Evolutionary conservation across 192 early-diverging fungal genomes (phyloP).

Genomic region (Lunasporangiospora selenospora): DNA sequence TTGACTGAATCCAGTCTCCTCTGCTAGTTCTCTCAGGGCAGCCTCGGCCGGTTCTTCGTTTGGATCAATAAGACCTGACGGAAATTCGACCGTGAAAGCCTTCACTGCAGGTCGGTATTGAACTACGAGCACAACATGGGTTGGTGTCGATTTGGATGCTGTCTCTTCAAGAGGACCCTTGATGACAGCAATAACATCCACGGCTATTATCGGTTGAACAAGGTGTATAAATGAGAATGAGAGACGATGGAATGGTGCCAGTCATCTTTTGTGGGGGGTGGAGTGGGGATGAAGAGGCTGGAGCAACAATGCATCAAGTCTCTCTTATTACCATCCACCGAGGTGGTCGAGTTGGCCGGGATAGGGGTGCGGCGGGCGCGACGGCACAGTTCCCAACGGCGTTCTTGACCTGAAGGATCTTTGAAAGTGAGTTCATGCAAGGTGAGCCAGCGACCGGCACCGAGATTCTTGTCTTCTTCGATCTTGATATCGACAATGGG

Average conservation of each 20-base stretch:
- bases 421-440: conserved; percentile 48
- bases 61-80: conserved; percentile 55
- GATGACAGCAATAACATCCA: conserved; percentile 53
- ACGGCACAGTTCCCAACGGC: conserved; percentile 44
- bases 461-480: conserved; percentile 14
- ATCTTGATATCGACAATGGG: conserved; percentile 10
- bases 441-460: conserved; percentile 45
- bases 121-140: conserved; percentile 47
- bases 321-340: conserved; percentile 48
- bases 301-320: too few species aligned
- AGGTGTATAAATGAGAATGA: too few species aligned
- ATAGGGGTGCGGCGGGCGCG: conserved; percentile 4
- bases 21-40: conserved; percentile 52
- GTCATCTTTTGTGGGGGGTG: too few species aligned
- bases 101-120: conserved; percentile 57
- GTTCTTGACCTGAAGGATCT: conserved; percentile 36
- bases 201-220: too few species aligned
- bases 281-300: too few species aligned
- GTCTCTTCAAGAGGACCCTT: too few species aligned
- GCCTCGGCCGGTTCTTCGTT: conserved; percentile 43
- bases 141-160: conserved; percentile 13
- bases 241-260: too few species aligned
- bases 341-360: not conserved
- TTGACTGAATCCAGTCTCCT: conserved; percentile 54
- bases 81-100: conserved; percentile 53